These are phyloP conservation scores for Lachnellula cervina DNA, from an alignment of 2,329 filamentous ascomycete species.

Conservation along the genomic window DNA sequence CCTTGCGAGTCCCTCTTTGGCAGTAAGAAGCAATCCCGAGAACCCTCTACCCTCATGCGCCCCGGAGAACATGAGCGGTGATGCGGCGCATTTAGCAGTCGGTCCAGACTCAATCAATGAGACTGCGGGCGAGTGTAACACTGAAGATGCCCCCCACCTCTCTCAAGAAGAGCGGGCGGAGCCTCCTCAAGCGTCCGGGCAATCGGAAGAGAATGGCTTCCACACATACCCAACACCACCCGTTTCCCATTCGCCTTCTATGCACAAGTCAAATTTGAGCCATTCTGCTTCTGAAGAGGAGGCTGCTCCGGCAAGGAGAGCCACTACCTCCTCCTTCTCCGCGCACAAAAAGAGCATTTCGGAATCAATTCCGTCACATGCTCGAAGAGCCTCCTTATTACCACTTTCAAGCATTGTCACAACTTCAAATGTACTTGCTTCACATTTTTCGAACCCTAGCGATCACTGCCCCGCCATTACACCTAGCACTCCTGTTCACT, in stretches of 20 bases:
- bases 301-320: conserved; percentile 33
- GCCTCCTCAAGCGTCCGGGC: conserved; percentile 21
- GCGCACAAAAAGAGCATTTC: conserved; percentile 40
- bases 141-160: conserved; percentile 20
- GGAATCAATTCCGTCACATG: conserved; percentile 39
- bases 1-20: conserved; percentile 28
- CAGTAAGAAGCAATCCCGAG: conserved; percentile 18
- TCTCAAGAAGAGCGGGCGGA: conserved; percentile 21
- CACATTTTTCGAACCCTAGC: conserved; percentile 65
- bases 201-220: conserved; percentile 18
- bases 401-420: conserved; percentile 62
- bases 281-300: conserved; percentile 38
- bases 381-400: conserved; percentile 42
- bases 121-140: conserved; percentile 18
- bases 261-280: conserved; percentile 40
- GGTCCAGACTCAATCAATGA: conserved; percentile 24
- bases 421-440: conserved; percentile 58
- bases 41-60: conserved; percentile 17
- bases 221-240: conserved; percentile 55
- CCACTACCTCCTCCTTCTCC: conserved; percentile 26
- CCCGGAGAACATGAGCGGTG: conserved; percentile 18
- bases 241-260: conserved; percentile 43
- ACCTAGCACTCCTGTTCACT: conserved; percentile 48
- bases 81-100: conserved; percentile 22
- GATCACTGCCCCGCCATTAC: conserved; percentile 48